Percentiles rank a stretch among this genome's conserved stretches.
phyloP scores from a whole-genome alignment of 345 rosid genomes.

The Eutrema yunnanense region DNA sequence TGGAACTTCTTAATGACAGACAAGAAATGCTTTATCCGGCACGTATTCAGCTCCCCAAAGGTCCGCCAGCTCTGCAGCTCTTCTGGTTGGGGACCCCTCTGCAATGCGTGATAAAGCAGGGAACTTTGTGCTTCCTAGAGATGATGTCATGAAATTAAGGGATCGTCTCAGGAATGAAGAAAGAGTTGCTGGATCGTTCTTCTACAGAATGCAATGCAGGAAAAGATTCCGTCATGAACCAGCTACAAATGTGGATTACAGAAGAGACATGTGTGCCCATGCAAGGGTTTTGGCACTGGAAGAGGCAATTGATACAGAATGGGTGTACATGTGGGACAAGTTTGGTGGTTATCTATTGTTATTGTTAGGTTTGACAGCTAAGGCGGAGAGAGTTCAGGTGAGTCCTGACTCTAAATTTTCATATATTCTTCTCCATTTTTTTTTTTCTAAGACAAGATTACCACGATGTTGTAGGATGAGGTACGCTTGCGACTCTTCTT shows the following conservation, averaged over 20 bases:
- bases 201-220: slow-evolving; percentile 55
- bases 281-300: slow-evolving; percentile 95
- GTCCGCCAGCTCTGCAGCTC: slow-evolving; percentile 99
- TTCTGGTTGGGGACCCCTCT: slow-evolving; percentile 94
- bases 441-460: neutral
- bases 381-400: slow-evolving; percentile 98
- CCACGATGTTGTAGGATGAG: slow-evolving; percentile 61
- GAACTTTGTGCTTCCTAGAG: slow-evolving; percentile 96
- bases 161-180: slow-evolving; percentile 97
- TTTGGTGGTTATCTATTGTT: slow-evolving; percentile 97
- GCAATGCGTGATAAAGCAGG: slow-evolving; percentile 93
- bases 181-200: slow-evolving; percentile 69
- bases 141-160: slow-evolving; percentile 94
- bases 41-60: slow-evolving; percentile 99
- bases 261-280: slow-evolving; percentile 99
- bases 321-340: slow-evolving; percentile 99
- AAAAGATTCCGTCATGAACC: slow-evolving; percentile 54
- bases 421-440: slow-evolving; percentile 10
- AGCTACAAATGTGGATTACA: slow-evolving; percentile 58
- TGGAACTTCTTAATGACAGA: slow-evolving; percentile 44
- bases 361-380: slow-evolving; percentile 93
- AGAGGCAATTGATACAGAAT: slow-evolving; percentile 99
- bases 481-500: slow-evolving; percentile 96
- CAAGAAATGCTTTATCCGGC: slow-evolving; percentile 97
- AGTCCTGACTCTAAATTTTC: slow-evolving; percentile 15